Conservation (phyloP, 495 filamentous ascomycete genomes). For the Acidomyces sp. region DNA sequence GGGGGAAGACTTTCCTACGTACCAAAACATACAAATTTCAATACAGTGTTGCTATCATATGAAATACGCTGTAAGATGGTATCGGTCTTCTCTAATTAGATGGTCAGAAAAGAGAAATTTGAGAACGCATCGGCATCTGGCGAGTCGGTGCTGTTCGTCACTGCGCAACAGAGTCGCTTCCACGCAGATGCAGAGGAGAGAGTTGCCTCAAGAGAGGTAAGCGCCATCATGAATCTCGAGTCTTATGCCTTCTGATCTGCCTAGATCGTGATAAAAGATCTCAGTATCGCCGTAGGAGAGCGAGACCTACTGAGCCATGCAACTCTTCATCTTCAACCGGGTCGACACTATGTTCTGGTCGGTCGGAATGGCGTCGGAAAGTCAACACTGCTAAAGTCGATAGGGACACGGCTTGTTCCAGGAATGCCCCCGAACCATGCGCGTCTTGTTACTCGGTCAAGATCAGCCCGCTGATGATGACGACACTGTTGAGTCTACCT, state of each 20-base stretch:
- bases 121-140: too few species aligned
- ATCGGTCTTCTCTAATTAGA: too few species aligned
- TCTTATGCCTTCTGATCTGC: too few species aligned
- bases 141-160: too few species aligned
- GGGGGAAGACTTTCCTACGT: too few species aligned
- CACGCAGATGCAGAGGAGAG: slow-evolving; percentile 6
- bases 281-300: slow-evolving; percentile 32
- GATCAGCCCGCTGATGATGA: slow-evolving; percentile 28
- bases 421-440: slow-evolving; percentile 56
- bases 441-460: slow-evolving; percentile 62
- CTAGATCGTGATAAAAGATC: slow-evolving; percentile 27
- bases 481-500: slow-evolving; percentile 12
- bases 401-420: slow-evolving; percentile 66
- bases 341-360: slow-evolving; percentile 57
- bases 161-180: slow-evolving; percentile 15
- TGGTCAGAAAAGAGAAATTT: too few species aligned
- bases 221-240: too few species aligned
- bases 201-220: slow-evolving; percentile 15
- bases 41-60: too few species aligned
- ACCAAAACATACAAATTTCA: too few species aligned
- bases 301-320: slow-evolving; percentile 57
- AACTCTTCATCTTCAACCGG: slow-evolving; percentile 54
- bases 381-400: slow-evolving; percentile 60
- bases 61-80: too few species aligned
- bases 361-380: slow-evolving; percentile 73